Percentiles rank a stretch among this genome's conserved stretches.
Evolutionary conservation across 2,329 filamentous ascomycete species (phyloP).

Genomic region (Venturia effusa): DNA sequence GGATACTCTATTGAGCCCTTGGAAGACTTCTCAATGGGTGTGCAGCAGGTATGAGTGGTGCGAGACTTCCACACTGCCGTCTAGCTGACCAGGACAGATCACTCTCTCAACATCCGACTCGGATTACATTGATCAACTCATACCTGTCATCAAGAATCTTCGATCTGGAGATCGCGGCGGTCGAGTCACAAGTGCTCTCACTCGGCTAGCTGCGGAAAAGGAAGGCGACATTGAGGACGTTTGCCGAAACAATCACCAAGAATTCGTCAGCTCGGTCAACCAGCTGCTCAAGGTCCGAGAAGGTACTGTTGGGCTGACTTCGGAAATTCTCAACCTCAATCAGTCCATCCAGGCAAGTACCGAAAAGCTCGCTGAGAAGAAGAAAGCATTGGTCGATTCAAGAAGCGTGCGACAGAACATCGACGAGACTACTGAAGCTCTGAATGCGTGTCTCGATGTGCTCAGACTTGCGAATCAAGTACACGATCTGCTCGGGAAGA

Average conservation of each 20-base stretch:
- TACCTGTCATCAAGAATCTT: conserved; percentile 87
- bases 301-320: conserved; percentile 76
- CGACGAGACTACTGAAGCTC: conserved; percentile 76
- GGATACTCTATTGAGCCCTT: conserved; percentile 26
- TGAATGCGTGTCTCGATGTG: conserved; percentile 87
- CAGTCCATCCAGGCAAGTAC: conserved; percentile 93
- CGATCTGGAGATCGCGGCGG: conserved; percentile 61
- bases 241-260: conserved; percentile 91
- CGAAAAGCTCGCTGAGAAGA: conserved; percentile 86
- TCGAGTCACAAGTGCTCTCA: conserved; percentile 66
- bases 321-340: conserved; percentile 85
- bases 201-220: conserved; percentile 72
- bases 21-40: conserved; percentile 37
- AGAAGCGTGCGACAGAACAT: conserved; percentile 90
- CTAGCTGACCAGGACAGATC: conserved; percentile 48
- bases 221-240: conserved; percentile 90
- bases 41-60: conserved; percentile 35
- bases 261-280: conserved; percentile 88
- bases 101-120: conserved; percentile 83
- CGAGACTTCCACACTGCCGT: background rate
- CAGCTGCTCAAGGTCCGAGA: conserved; percentile 87
- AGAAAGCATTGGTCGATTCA: conserved; percentile 87
- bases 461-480: conserved; percentile 87
- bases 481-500: conserved; percentile 80
- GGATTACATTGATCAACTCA: conserved; percentile 92